Conservation (phyloP, 768 basidiomycete species). For the Sarcomyxa edulis region DNA sequence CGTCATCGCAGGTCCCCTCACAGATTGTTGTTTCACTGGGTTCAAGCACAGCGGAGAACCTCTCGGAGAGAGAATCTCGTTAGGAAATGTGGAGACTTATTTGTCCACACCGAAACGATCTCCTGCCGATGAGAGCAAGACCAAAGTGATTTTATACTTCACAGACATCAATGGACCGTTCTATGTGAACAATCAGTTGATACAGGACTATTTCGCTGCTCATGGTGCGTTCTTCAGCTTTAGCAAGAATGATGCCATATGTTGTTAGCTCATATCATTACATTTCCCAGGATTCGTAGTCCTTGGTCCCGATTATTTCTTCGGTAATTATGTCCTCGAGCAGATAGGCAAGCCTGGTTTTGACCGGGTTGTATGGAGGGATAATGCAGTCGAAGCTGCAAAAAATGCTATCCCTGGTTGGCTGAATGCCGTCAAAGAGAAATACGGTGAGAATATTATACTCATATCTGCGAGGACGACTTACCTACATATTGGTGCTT, state of each 20-base stretch:
- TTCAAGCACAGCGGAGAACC: constrained; percentile 49
- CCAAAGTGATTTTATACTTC: constrained; percentile 52
- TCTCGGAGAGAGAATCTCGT: constrained; percentile 30
- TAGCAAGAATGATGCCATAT: neutral
- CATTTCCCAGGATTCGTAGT: constrained; percentile 45
- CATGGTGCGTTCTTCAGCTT: constrained; percentile 33
- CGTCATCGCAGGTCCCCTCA: constrained; percentile 36
- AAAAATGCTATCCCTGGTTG: constrained; percentile 39
- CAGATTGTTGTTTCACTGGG: constrained; percentile 47
- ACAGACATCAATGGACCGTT: constrained; percentile 58
- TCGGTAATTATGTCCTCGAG: constrained; percentile 46
- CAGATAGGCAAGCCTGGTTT: constrained; percentile 32
- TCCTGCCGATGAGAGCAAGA: constrained; percentile 10
- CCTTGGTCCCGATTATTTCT: constrained; percentile 59
- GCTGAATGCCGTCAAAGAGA: constrained; percentile 43
- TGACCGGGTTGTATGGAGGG: constrained; percentile 37
- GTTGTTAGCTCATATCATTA: neutral
- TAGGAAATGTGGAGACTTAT: constrained; percentile 47
- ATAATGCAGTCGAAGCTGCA: constrained; percentile 28
- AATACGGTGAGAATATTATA: constrained; percentile 44
- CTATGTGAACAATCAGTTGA: constrained; percentile 49
- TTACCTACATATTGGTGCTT: neutral
- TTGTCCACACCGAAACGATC: constrained; percentile 37
- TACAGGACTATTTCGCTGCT: constrained; percentile 62
- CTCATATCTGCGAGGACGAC: neutral